Evolutionary conservation across 78 protist genomes (phyloP).

Genomic region (Speleostelium caveatum): DNA sequence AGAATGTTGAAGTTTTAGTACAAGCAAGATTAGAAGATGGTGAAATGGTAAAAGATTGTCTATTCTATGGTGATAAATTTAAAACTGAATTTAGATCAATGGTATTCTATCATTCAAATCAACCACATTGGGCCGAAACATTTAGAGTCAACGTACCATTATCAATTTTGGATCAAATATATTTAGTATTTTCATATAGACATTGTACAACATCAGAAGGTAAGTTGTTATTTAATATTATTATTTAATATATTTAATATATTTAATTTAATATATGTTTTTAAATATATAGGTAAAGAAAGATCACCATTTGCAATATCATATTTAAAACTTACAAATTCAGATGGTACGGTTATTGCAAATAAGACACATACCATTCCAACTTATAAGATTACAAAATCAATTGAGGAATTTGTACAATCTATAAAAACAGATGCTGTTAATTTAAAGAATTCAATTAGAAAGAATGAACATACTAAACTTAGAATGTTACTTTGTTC

Average conservation of each 20-base stretch:
- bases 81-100: conserved; percentile 64
- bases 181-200: conserved; percentile 50
- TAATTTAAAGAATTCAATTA: conserved; percentile 17
- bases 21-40: conserved; percentile 59
- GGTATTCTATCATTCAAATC: conserved; percentile 70
- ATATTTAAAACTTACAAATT: conserved; percentile 44
- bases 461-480: conserved; percentile 66
- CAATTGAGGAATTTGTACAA: conserved; percentile 67
- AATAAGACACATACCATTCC: conserved; percentile 59
- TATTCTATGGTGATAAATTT: conserved; percentile 59
- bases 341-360: conserved; percentile 65
- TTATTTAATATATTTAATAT: not conserved
- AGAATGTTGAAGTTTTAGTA: conserved; percentile 56
- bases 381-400: conserved; percentile 38
- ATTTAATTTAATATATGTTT: not conserved
- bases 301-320: conserved; percentile 64
- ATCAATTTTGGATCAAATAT: conserved; percentile 24
- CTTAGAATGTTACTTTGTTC: conserved; percentile 48
- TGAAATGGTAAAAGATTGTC: conserved; percentile 11
- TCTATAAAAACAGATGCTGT: conserved; percentile 45
- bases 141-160: conserved; percentile 45
- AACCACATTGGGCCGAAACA: conserved; percentile 76
- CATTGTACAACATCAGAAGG: conserved; percentile 77
- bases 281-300: conserved; percentile 25
- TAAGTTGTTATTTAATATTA: not conserved